phyloP scores from a whole-genome alignment of 163 green algal genomes.

The Chlorella variabilis region DNA sequence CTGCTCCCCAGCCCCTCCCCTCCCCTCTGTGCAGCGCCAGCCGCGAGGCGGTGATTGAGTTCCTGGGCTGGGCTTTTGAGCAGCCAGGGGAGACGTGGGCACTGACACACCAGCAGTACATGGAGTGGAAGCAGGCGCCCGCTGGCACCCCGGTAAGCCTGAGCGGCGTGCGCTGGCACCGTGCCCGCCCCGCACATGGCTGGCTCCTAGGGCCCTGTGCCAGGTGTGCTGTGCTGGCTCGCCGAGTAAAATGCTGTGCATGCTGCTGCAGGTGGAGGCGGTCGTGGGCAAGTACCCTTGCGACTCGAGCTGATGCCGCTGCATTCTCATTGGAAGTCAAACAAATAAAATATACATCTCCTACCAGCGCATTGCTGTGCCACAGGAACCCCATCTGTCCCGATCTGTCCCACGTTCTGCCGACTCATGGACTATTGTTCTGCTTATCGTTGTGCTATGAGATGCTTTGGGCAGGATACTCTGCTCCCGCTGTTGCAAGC shows the following conservation, averaged over 20 bases:
- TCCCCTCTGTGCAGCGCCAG: neutral
- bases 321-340: too few relatives aligned
- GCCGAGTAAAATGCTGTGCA: neutral
- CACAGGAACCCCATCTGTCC: too few relatives aligned
- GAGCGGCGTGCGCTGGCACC: neutral
- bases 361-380: too few relatives aligned
- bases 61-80: slow-evolving; percentile 3
- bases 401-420: too few relatives aligned
- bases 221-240: neutral
- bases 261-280: neutral
- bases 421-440: too few relatives aligned
- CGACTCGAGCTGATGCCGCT: neutral
- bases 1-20: neutral
- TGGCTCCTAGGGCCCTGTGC: too few relatives aligned
- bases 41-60: neutral
- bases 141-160: slow-evolving; percentile 12
- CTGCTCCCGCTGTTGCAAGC: too few relatives aligned
- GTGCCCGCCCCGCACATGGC: neutral
- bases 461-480: too few relatives aligned
- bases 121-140: slow-evolving; percentile 10
- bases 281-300: slow-evolving; percentile 8
- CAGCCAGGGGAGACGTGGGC: slow-evolving; percentile 21
- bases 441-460: too few relatives aligned
- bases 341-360: too few relatives aligned
- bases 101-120: slow-evolving; percentile 20